A percentile compares a stretch with the other conserved stretches of the same genome.
Evolutionary conservation across 192 early-diverging fungal genomes (phyloP).

Genomic region (Gonapodya prolifera): DNA sequence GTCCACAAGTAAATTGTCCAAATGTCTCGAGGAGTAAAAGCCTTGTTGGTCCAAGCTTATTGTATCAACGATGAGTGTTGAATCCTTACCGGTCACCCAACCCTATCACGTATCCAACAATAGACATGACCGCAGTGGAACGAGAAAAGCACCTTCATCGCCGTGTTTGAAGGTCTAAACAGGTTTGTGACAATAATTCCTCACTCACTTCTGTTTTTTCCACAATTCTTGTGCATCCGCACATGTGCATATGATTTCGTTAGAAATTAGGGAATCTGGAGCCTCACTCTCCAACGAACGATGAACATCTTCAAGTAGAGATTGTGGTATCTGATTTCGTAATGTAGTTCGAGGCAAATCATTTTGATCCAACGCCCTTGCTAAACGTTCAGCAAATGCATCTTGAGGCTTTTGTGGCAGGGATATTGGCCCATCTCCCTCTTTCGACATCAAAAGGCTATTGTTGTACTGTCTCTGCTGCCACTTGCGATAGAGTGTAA

Average conservation of each 20-base stretch:
- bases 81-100: not conserved
- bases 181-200: not conserved
- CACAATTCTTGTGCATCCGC: not conserved
- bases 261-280: not conserved
- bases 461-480: slow-evolving; percentile 52
- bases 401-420: not conserved
- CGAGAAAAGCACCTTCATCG: slow-evolving; percentile 18
- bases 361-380: not conserved
- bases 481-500: slow-evolving; percentile 65
- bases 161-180: not conserved
- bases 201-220: not conserved
- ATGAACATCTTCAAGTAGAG: not conserved
- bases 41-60: slow-evolving; percentile 40
- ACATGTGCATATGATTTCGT: not conserved
- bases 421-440: slow-evolving; percentile 7
- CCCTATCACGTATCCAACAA: slow-evolving; percentile 22
- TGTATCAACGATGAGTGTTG: slow-evolving; percentile 20
- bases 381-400: not conserved
- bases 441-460: slow-evolving; percentile 28
- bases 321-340: not conserved
- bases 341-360: not conserved
- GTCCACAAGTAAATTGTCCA: slow-evolving; percentile 60
- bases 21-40: slow-evolving; percentile 62
- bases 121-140: slow-evolving; percentile 45
- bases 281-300: not conserved